Evolutionary conservation across 257 asterid species (phyloP).

Genomic region (Prunella vulgaris): DNA sequence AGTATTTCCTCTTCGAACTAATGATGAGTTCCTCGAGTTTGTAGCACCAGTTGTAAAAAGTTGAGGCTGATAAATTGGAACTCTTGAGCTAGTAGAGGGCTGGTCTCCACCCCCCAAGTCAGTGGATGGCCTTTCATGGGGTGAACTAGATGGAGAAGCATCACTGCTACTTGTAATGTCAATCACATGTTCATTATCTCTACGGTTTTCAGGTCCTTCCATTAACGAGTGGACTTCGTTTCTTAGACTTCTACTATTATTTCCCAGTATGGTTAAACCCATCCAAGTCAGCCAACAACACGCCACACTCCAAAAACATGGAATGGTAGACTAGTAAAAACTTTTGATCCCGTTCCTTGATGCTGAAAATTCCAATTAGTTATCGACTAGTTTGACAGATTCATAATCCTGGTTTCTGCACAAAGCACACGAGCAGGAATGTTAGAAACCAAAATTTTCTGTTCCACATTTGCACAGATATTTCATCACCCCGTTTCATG

Average conservation of each 20-base stretch:
- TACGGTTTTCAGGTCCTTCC: constrained; percentile 51
- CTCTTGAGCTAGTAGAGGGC: constrained; percentile 58
- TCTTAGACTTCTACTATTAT: constrained; percentile 48
- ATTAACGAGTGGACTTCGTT: constrained; percentile 50
- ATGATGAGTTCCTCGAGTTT: constrained; percentile 55
- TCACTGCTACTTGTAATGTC: constrained; percentile 58
- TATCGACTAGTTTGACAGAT: constrained; percentile 7
- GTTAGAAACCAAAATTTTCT: constrained; percentile 15
- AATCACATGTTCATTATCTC: constrained; percentile 48
- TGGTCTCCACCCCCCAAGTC: constrained; percentile 45
- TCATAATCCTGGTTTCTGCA: constrained; percentile 20
- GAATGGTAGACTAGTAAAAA: constrained; percentile 26
- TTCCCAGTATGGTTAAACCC: constrained; percentile 62
- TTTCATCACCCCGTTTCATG: background rate
- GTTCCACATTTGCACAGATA: background rate
- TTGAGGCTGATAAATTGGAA: constrained; percentile 47
- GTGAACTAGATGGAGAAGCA: constrained; percentile 48
- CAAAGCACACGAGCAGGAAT: constrained; percentile 15
- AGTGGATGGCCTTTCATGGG: constrained; percentile 46
- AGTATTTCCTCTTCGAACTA: constrained; percentile 58
- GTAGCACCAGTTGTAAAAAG: constrained; percentile 47
- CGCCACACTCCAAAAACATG: constrained; percentile 41
- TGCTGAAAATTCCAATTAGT: background rate
- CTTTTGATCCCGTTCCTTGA: constrained; percentile 11
- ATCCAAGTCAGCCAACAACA: constrained; percentile 43